Conservation (phyloP, 202 grass and related monocot species). For the Dendrocalamus latiflorus region DNA sequence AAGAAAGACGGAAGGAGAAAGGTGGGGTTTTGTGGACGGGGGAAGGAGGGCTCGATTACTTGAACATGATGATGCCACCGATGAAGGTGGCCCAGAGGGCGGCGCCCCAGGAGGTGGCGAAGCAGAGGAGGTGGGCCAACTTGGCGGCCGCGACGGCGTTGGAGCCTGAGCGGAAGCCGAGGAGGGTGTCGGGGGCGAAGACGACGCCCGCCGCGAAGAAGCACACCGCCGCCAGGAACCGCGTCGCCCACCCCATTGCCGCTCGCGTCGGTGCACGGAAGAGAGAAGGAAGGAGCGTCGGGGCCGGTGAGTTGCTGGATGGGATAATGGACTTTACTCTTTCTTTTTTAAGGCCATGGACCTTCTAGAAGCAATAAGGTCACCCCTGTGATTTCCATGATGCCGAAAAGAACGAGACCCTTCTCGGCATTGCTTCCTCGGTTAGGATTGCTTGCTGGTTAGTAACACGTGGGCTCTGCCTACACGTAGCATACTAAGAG, state of each 20-base stretch:
- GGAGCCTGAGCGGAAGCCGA: constrained; percentile 38
- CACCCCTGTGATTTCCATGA: too few relatives aligned
- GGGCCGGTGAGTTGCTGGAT: too few relatives aligned
- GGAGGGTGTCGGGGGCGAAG: constrained; percentile 66
- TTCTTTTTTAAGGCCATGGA: too few relatives aligned
- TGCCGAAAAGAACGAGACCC: too few relatives aligned
- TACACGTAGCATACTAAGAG: too few relatives aligned
- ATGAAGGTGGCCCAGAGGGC: constrained; percentile 97
- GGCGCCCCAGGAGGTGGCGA: constrained; percentile 75
- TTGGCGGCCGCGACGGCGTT: constrained; percentile 58
- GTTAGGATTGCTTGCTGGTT: too few relatives aligned
- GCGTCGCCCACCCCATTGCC: constrained; percentile 61
- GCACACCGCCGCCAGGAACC: constrained; percentile 70
- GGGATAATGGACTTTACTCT: too few relatives aligned
- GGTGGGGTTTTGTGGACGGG: neutral
- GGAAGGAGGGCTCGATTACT: constrained; percentile 33
- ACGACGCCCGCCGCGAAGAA: constrained; percentile 84
- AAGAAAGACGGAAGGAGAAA: neutral
- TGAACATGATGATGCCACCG: constrained; percentile 96
- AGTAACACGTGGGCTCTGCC: too few relatives aligned
- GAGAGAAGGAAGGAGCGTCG: neutral
- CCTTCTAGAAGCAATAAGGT: too few relatives aligned
- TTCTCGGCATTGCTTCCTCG: too few relatives aligned
- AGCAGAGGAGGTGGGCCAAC: constrained; percentile 81
- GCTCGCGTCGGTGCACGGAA: neutral